These are phyloP conservation scores for Termitomyces sp. DNA, from an alignment of 768 basidiomycete species.

Conservation along the genomic window DNA sequence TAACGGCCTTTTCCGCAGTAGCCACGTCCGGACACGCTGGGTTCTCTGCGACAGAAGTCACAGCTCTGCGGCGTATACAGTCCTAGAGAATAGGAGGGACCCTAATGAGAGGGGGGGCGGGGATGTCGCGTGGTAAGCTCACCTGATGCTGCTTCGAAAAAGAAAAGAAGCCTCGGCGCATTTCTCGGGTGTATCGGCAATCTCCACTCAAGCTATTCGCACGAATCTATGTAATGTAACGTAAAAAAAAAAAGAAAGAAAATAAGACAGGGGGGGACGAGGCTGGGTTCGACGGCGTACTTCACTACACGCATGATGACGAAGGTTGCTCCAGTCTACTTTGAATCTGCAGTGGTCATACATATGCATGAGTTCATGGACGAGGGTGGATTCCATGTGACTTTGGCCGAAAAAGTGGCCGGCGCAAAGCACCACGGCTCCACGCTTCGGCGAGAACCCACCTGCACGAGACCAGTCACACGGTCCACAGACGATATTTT, in stretches of 20 bases:
- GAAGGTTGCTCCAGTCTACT: conserved; percentile 83
- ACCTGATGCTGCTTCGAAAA: conserved; percentile 97
- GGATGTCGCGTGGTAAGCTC: conserved; percentile 9
- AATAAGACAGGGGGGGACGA: neutral
- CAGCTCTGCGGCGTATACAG: conserved; percentile 85
- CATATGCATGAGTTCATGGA: conserved; percentile 93
- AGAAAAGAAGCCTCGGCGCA: conserved; percentile 65
- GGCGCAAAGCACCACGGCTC: conserved; percentile 81
- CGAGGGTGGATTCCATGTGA: conserved; percentile 90
- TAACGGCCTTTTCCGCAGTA: conserved; percentile 84
- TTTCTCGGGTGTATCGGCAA: conserved; percentile 80
- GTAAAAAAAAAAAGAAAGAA: neutral
- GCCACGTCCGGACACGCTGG: conserved; percentile 71
- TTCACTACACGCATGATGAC: conserved; percentile 97
- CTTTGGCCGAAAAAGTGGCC: conserved; percentile 74
- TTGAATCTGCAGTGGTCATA: conserved; percentile 96
- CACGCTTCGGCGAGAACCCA: conserved; percentile 74
- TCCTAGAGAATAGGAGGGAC: too few relatives aligned
- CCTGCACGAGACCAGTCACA: conserved; percentile 73
- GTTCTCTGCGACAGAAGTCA: conserved; percentile 76
- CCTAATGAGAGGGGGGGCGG: too few relatives aligned
- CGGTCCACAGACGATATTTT: conserved; percentile 78
- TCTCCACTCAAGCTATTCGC: conserved; percentile 94
- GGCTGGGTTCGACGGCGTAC: conserved; percentile 30
- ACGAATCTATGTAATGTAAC: conserved; percentile 62